Base-by-base conservation (phyloP, 106 monocot genomes). In the Chionographis japonica region DNA sequence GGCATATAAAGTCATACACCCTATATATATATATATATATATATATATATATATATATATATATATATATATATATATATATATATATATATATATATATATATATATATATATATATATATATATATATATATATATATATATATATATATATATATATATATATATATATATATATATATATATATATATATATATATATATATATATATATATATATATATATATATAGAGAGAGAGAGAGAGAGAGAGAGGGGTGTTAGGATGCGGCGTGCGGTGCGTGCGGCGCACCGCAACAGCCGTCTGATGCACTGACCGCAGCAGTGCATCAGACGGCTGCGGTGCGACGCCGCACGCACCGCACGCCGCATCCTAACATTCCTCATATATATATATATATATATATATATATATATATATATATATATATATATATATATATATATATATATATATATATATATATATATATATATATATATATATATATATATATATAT, bases 41-140 rank as follows among this genome's bases (percentile, higher is more conserved):
- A 52, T 52, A 52, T 52, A 52, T 52, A 52, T 52, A 52, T 52
- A 52, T 13, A 52, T 52, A 52, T 52, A 52, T 52, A 52, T 52
- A 52, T 52, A 52, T 13, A 52, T 52, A 52, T 52, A 52, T 52
- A 52, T 52, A 13, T 13, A 52, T 52, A 52, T 52, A 52, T 52
- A 52, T 52, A 52, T 52, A 52, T 52, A 52, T 52, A 52, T 52
- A 52, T 52, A 52, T 52, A 52, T 52, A 52, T 52, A 52, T 52
- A 52, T 13, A 52, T 52, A 52, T 52, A 52, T 52, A 52, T 52
- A 52, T 52, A 52, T 52, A 52, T 52, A 52, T 52, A 52, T 13
- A 52, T 52, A 52, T 52, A 52, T 52, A 52, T 52, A 52, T 52
- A 52, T 13, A 52, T 52, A 52, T 13, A 52, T 52, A 52, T 13